Base-by-base conservation (phyloP, 768 basidiomycete species). In the Leccinum rimulosum region DNA sequence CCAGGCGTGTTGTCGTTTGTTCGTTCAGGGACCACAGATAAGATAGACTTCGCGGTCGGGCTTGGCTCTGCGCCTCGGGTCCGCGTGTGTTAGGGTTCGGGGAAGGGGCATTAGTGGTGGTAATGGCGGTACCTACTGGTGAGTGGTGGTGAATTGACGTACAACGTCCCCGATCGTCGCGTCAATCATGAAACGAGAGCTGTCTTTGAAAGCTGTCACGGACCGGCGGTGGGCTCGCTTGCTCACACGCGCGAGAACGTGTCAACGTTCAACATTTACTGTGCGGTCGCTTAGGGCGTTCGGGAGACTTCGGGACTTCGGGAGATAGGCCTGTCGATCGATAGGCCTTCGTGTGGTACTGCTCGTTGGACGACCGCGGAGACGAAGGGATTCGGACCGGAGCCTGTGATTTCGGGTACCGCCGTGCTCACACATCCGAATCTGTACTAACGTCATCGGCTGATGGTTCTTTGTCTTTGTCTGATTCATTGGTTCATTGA, bases 71-170 rank as follows among this genome's bases (percentile, higher is more conserved):
- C 33, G 31, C 38, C 43, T 62, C 57, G 49, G 47, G 59, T 65
- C 55, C 45, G 63, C 47, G 40, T 43, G 40, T 43, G 15, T 14
- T 19, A 40, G 30, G 31, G 48, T 61, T 60, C 59, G 28, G 60
- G 60, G 27, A 45, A 43, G 40, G n/a, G 10, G n/a, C n/a, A 12
- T 40, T 40, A 38, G 36, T 36, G 36, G 0, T 36, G 36, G 38
- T n/a, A n/a, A 40, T 40, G 17, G 17, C 38, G 17, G 17, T 36
- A 12, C 3, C 27, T 27, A 27, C 27, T 27, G 27, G 38, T n/a
- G n/a, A 40, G n/a, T 43, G 40, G 40, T 43, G n/a, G n/a, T 6
- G 40, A 43, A 19, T 43, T 43, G 40, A 43, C 40, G 40, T 43
- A 43, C 40, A 19, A 10, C 40, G 40, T 43, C 40, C n/a, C n/a